These are phyloP conservation scores for Orychophragmus violaceus DNA, from an alignment of 345 rosid genomes.

Conservation along the genomic window DNA sequence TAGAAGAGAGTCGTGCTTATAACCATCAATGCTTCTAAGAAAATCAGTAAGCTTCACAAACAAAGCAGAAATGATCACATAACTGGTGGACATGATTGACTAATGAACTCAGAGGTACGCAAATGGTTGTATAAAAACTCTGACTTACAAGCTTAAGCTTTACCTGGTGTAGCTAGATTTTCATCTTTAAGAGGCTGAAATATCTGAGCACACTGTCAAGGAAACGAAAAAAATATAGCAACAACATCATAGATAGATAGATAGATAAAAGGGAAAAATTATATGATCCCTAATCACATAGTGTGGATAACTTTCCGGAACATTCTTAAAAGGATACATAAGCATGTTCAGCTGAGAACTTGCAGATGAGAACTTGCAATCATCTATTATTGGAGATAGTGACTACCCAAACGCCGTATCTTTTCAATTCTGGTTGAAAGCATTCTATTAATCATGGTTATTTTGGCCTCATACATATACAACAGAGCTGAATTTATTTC, in stretches of 20 bases:
- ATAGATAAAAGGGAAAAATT: not conserved
- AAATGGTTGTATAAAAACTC: too few relatives aligned
- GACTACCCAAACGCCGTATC: not conserved
- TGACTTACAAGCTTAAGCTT: too few relatives aligned
- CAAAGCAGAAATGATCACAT: too few relatives aligned
- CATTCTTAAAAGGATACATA: conserved; percentile 69
- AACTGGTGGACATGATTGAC: too few relatives aligned
- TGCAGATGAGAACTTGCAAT: too few relatives aligned
- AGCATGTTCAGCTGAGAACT: conserved; percentile 84
- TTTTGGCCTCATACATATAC: not conserved
- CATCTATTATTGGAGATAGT: not conserved
- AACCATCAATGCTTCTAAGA: too few relatives aligned
- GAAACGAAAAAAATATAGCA: conserved; percentile 3
- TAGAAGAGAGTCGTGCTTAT: too few relatives aligned
- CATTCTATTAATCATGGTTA: not conserved
- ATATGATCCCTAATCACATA: not conserved
- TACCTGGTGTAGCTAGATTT: conserved; percentile 46
- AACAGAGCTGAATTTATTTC: not conserved
- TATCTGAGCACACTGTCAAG: conserved; percentile 56
- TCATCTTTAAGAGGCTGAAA: conserved; percentile 73
- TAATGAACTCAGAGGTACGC: too few relatives aligned
- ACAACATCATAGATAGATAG: not conserved
- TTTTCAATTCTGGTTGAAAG: not conserved
- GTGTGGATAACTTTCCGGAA: not conserved
- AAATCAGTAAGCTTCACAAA: too few relatives aligned